phyloP scores from a whole-genome alignment of 2,329 filamentous ascomycete genomes.

The Penicillium sumatraense region DNA sequence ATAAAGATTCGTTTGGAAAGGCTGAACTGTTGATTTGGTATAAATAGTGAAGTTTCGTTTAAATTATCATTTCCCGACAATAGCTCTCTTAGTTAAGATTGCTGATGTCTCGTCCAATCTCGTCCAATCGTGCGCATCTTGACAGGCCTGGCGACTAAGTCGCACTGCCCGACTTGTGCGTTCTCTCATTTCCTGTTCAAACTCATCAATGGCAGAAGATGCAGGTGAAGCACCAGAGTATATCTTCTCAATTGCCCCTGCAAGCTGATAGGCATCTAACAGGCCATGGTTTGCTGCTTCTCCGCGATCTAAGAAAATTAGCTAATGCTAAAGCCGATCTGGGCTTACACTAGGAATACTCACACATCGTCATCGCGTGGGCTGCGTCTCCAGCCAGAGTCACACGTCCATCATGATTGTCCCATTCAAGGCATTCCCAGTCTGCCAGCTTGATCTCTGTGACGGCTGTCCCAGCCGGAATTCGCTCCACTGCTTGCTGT shows the following conservation, averaged over 20 bases:
- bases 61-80: slow-evolving; percentile 6
- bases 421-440: slow-evolving; percentile 36
- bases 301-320: slow-evolving; percentile 28
- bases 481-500: slow-evolving; percentile 24
- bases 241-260: slow-evolving; percentile 20
- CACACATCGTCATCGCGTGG: slow-evolving; percentile 41
- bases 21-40: background rate
- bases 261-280: slow-evolving; percentile 29
- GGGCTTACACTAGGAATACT: slow-evolving; percentile 3
- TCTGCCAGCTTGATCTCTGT: slow-evolving; percentile 34
- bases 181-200: slow-evolving; percentile 37
- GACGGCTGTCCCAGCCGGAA: slow-evolving; percentile 33
- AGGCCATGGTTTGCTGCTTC: slow-evolving; percentile 41
- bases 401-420: slow-evolving; percentile 33
- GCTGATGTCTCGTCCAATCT: slow-evolving; percentile 33
- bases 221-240: slow-evolving; percentile 8
- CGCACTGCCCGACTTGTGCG: slow-evolving; percentile 36
- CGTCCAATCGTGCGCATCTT: slow-evolving; percentile 40
- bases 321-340: background rate
- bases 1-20: background rate
- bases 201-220: slow-evolving; percentile 27
- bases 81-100: slow-evolving; percentile 32
- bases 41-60: background rate
- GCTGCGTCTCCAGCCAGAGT: slow-evolving; percentile 38
- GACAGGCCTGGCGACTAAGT: slow-evolving; percentile 39